Evolutionary conservation across 1,284 basidiomycete genomes (phyloP).

Genomic region (Apiotrichum mycotoxinovorans): DNA sequence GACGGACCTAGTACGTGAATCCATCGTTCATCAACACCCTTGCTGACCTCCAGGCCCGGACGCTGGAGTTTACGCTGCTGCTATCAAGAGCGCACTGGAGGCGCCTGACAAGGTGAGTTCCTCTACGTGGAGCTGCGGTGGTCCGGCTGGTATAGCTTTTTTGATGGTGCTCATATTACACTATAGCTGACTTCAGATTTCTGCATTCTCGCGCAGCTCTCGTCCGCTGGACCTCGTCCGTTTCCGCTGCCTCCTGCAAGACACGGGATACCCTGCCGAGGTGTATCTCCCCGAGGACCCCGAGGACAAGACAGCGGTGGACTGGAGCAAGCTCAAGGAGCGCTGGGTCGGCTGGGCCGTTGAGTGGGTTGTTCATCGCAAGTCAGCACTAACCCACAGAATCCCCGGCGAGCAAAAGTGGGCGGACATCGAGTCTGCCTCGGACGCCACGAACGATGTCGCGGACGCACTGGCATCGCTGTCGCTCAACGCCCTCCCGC

Average conservation of each 20-base stretch:
- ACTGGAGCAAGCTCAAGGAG: slow-evolving; percentile 42
- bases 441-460: background rate
- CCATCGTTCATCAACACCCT: background rate
- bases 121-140: no score
- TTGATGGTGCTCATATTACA: no score
- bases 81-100: slow-evolving; percentile 14
- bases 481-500: slow-evolving; percentile 12
- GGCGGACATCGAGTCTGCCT: slow-evolving; percentile 11
- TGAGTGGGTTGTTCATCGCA: slow-evolving; percentile 31
- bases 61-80: slow-evolving; percentile 5
- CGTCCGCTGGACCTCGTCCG: slow-evolving; percentile 36
- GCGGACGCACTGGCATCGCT: background rate
- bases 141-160: no score
- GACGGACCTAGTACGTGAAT: slow-evolving; percentile 18
- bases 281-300: slow-evolving; percentile 39
- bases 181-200: slow-evolving; percentile 24
- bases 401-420: slow-evolving; percentile 42
- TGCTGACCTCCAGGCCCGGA: slow-evolving; percentile 5
- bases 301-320: slow-evolving; percentile 9
- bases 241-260: slow-evolving; percentile 48
- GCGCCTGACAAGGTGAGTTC: slow-evolving; percentile 16
- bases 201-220: slow-evolving; percentile 22
- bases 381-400: slow-evolving; percentile 15
- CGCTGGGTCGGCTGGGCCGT: slow-evolving; percentile 50
- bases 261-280: slow-evolving; percentile 49